Base-by-base conservation (phyloP, 2,329 filamentous ascomycete genomes). In the Didymella arachidicola region DNA sequence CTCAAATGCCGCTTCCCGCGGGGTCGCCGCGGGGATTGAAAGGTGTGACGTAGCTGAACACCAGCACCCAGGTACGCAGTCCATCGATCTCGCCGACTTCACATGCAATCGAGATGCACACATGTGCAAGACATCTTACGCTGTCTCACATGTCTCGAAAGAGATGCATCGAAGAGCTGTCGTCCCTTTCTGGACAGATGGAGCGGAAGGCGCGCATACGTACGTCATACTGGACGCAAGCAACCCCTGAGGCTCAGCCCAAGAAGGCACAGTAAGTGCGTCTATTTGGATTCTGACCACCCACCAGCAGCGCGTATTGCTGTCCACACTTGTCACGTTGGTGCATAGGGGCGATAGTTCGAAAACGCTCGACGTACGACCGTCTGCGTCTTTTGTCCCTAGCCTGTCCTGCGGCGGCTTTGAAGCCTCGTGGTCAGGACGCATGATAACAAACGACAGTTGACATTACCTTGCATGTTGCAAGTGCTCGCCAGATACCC, bases 21-120 rank as follows among this genome's bases (percentile, higher is more conserved):
- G 55, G 55, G 55, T 26, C 38, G 30, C 39, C 38, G 26, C 39
- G 44, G 27, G 47, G 42, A 27, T 11, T 36, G 42, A 27, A 7
- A 29, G 32, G 2, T 10, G 50, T 59, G 56, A 59, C 51, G 56
- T 54, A 54, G 4, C 12, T 36, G 4, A 16, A 7, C 25, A 18
- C 50, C 19, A 36, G 4, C 25, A 45, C 50, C 45, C 56, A 59
- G 56, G 45, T 59, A 58, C 55, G 55, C 55, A 4, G 29, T 22
- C 45, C 10, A 50, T 36, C 45, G 56, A 59, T 59, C 41, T 27
- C 43, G n/a, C 25, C 47, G 32, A 29, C 43, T 27, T 46, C 16
- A n/a, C 32, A 46, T 30, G 22, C 7, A 29, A 47, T 43, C n/a
- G 47, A 47, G 30, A 57, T 46, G 14, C 41, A n/a, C 25, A 19